Conservation (phyloP, 78 protist species). For the slime mould (Dictyostelium discoideum) region DNA sequence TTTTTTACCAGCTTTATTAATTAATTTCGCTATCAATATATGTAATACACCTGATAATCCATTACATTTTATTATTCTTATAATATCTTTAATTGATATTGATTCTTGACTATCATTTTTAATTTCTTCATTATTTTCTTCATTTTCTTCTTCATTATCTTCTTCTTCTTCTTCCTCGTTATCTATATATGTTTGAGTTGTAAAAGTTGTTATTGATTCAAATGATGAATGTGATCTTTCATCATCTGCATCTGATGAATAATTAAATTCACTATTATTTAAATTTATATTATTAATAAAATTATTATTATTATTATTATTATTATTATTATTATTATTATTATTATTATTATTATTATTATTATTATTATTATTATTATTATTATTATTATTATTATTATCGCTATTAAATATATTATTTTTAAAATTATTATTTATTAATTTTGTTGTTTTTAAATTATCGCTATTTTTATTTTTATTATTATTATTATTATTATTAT, state of each 20-base stretch:
- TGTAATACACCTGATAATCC: constrained; percentile 68
- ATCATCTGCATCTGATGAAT: constrained; percentile 23
- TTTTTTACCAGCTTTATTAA: constrained; percentile 63
- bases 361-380: background rate
- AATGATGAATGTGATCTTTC: constrained; percentile 6
- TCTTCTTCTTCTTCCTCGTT: background rate
- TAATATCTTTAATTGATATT: constrained; percentile 23
- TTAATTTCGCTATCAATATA: constrained; percentile 52
- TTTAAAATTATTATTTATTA: background rate
- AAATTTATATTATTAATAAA: background rate
- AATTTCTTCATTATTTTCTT: constrained; percentile 9
- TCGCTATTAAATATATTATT: background rate
- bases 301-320: background rate
- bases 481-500: background rate
- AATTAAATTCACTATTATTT: background rate
- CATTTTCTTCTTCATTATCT: constrained; percentile 32
- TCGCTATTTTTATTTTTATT: background rate
- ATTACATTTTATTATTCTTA: constrained; percentile 6
- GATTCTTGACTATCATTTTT: background rate
- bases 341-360: background rate
- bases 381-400: background rate
- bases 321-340: background rate
- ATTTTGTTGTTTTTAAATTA: too few relatives aligned
- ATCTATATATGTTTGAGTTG: constrained; percentile 15
- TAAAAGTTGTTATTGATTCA: background rate